Percentiles rank a stretch among this genome's conserved stretches.
phyloP scores from a whole-genome alignment of 1,139 yeast genomes.

The Saccharomyces hybrid region DNA sequence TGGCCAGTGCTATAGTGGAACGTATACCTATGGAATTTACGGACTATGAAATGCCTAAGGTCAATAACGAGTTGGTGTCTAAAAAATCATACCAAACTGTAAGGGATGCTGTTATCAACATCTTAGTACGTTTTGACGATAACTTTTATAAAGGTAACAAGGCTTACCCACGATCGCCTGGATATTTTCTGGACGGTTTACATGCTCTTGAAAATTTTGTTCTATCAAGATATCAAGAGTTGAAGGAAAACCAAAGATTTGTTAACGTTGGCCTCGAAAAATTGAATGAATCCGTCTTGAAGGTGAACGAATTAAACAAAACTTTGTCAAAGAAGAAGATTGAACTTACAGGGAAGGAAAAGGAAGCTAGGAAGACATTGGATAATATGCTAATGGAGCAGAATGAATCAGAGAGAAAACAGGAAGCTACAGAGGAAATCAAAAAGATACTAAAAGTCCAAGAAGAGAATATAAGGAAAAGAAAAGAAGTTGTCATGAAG shows the following conservation, averaged over 20 bases:
- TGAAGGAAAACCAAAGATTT: slow-evolving; percentile 67
- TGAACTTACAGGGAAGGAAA: slow-evolving; percentile 48
- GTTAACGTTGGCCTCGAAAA: slow-evolving; percentile 67
- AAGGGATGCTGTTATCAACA: slow-evolving; percentile 44
- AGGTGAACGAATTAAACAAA: slow-evolving; percentile 54
- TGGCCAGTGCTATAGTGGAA: slow-evolving; percentile 41
- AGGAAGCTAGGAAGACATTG: slow-evolving; percentile 64
- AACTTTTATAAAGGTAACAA: slow-evolving; percentile 9
- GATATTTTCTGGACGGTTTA: slow-evolving; percentile 49
- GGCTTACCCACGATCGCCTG: slow-evolving; percentile 38
- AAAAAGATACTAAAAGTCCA: slow-evolving; percentile 64
- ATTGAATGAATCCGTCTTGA: slow-evolving; percentile 67
- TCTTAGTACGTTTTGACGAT: slow-evolving; percentile 43
- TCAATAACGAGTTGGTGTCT: slow-evolving; percentile 14
- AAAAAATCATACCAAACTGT: slow-evolving; percentile 25
- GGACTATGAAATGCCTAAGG: slow-evolving; percentile 34
- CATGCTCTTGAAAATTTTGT: slow-evolving; percentile 42
- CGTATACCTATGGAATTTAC: slow-evolving; percentile 48
- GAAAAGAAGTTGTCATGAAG: slow-evolving; percentile 48
- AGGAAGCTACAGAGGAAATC: slow-evolving; percentile 75
- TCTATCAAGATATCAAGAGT: slow-evolving; percentile 37
- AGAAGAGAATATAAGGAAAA: slow-evolving; percentile 50
- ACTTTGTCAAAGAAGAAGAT: slow-evolving; percentile 48
- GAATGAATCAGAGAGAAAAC: slow-evolving; percentile 85
- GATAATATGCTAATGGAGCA: slow-evolving; percentile 78